These are phyloP conservation scores for Acanthamoeba castellanii DNA, from an alignment of 208 protist species.

Conservation along the genomic window DNA sequence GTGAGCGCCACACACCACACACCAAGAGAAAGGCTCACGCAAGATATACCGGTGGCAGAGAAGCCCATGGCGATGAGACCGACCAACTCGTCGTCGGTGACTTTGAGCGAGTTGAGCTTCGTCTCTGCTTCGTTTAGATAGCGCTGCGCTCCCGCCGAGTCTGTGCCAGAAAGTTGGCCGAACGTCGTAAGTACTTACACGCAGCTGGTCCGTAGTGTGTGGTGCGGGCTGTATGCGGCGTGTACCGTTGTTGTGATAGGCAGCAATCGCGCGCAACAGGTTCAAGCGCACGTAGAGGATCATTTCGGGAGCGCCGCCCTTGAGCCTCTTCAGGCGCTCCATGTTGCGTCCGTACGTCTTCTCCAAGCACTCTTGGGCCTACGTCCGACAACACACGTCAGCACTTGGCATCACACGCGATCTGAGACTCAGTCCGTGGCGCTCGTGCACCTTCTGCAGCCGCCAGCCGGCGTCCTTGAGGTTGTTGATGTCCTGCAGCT, in stretches of 20 bases:
- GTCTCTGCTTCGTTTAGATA: constrained; percentile 18
- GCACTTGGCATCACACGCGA: too few species aligned
- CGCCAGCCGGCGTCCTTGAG: constrained; percentile 56
- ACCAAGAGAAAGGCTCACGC: not conserved
- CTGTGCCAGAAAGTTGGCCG: not conserved
- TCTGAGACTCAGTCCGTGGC: not conserved
- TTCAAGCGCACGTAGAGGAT: constrained; percentile 65
- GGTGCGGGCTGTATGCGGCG: not conserved
- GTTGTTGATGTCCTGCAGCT: constrained; percentile 30
- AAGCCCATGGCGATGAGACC: constrained; percentile 56
- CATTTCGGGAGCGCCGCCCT: constrained; percentile 60
- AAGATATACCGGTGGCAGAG: not conserved
- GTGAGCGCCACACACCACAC: not conserved
- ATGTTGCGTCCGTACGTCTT: constrained; percentile 63
- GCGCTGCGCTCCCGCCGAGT: not conserved
- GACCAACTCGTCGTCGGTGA: constrained; percentile 47
- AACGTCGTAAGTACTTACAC: not conserved
- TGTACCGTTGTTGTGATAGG: constrained; percentile 36
- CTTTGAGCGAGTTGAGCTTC: constrained; percentile 33
- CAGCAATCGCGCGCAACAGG: constrained; percentile 4
- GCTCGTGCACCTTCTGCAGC: constrained; percentile 4
- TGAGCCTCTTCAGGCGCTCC: constrained; percentile 34
- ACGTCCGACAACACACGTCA: too few species aligned
- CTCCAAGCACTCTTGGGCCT: constrained; percentile 13
- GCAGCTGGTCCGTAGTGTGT: not conserved